These are phyloP conservation scores for Apiotrichum porosum DNA, from an alignment of 1,284 basidiomycete species.

Conservation along the genomic window DNA sequence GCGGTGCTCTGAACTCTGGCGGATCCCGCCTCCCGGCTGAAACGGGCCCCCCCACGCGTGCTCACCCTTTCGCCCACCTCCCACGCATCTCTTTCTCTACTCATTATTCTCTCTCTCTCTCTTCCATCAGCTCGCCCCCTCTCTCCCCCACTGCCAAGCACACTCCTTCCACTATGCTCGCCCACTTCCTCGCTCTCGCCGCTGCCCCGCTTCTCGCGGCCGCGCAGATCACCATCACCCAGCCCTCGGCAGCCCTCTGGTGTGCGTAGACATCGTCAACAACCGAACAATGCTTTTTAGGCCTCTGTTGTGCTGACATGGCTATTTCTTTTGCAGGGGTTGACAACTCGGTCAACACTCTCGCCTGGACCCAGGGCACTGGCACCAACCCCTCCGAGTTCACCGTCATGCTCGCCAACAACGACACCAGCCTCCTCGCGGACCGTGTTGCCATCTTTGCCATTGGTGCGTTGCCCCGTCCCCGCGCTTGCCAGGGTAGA, in stretches of 20 bases:
- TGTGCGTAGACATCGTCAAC: constrained; percentile 4
- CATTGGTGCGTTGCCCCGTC: constrained; percentile 2
- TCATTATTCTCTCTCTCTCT: not conserved
- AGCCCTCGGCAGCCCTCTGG: constrained; percentile 5
- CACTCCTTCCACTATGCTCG: constrained; percentile 1
- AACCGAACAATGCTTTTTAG: too few relatives aligned
- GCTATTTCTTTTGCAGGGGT: constrained; percentile 25
- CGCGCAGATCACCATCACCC: constrained; percentile 4
- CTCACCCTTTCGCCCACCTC: too few relatives aligned
- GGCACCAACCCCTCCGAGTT: constrained; percentile 20
- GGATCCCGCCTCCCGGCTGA: too few relatives aligned
- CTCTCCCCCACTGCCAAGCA: not conserved
- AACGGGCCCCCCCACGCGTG: too few relatives aligned
- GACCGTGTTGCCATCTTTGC: not conserved
- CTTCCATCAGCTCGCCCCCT: not conserved
- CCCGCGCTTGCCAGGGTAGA: too few relatives aligned
- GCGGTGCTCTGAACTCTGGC: too few relatives aligned
- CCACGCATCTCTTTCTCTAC: not conserved
- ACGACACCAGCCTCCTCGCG: constrained; percentile 17
- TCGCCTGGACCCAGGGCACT: constrained; percentile 28
- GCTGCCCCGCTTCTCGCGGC: constrained; percentile 2
- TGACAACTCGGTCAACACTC: constrained; percentile 31
- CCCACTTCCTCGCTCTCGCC: constrained; percentile 1
- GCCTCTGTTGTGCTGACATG: too few relatives aligned
- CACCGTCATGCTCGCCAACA: constrained; percentile 30